Conservation (phyloP, 2,329 filamentous ascomycete species). For the Colletotrichum simmondsii region DNA sequence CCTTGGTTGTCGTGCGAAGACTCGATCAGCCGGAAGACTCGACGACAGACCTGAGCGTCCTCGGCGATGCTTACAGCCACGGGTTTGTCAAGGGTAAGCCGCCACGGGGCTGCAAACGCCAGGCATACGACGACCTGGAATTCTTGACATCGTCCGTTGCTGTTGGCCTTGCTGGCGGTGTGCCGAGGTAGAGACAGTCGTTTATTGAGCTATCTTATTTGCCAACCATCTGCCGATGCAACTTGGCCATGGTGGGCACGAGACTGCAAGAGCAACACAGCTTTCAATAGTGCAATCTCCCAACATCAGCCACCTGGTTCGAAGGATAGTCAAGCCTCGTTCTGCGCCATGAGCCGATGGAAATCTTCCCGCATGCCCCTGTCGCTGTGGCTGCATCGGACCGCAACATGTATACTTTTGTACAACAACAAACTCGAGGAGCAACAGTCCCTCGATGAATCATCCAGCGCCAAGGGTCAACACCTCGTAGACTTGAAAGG, state of each 20-base stretch:
- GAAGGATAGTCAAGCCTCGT: neutral
- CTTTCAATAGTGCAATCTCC: neutral
- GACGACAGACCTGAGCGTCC: constrained; percentile 11
- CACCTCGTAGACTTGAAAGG: neutral
- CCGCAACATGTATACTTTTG: neutral
- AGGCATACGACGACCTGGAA: constrained; percentile 26
- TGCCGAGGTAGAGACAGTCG: constrained; percentile 9
- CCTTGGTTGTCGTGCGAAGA: constrained; percentile 19
- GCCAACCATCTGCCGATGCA: neutral
- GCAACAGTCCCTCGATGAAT: neutral
- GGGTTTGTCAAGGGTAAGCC: constrained; percentile 13
- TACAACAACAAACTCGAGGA: neutral
- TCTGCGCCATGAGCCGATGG: neutral
- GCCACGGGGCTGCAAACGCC: constrained; percentile 1
- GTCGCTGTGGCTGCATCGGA: neutral
- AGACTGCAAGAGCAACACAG: neutral
- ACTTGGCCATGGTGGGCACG: neutral
- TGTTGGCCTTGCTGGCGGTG: constrained; percentile 32
- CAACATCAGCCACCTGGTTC: neutral
- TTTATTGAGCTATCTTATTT: neutral
- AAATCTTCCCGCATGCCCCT: neutral
- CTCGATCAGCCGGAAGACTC: neutral
- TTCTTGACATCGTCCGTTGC: constrained; percentile 33
- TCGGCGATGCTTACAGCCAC: constrained; percentile 31
- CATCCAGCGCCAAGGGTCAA: neutral